Evolutionary conservation across 2,329 filamentous ascomycete genomes (phyloP).

Genomic region (Penicillium crustosum): DNA sequence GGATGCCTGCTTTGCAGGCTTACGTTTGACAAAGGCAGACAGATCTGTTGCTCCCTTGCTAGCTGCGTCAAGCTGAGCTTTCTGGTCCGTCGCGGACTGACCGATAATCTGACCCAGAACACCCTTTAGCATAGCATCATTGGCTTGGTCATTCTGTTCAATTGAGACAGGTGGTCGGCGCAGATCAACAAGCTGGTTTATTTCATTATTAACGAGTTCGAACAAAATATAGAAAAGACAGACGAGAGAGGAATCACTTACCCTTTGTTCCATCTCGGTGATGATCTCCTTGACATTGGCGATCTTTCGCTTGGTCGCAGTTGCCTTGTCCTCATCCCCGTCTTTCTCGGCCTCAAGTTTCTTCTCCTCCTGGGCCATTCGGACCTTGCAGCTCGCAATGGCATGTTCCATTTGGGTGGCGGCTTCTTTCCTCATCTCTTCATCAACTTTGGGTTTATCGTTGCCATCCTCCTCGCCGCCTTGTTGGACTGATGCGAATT

Average conservation of each 20-base stretch:
- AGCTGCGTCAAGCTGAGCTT: conserved; percentile 55
- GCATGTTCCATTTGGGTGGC: conserved; percentile 60
- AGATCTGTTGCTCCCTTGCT: conserved; percentile 60
- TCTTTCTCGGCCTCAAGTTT: conserved; percentile 40
- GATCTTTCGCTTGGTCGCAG: conserved; percentile 49
- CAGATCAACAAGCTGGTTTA: conserved; percentile 56
- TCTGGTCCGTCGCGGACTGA: conserved; percentile 54
- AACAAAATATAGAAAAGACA: conserved; percentile 3
- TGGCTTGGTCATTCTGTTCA: conserved; percentile 36
- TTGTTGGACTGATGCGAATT: conserved; percentile 79
- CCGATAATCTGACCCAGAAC: conserved; percentile 60
- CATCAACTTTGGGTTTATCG: conserved; percentile 46
- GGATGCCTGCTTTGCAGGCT: conserved; percentile 35
- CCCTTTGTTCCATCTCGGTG: conserved; percentile 60
- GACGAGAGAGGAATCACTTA: conserved; percentile 31
- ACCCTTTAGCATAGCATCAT: conserved; percentile 52
- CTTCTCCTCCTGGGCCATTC: conserved; percentile 55
- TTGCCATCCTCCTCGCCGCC: conserved; percentile 43
- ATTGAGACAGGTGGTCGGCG: conserved; percentile 54
- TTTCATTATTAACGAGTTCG: conserved; percentile 17
- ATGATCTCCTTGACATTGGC: conserved; percentile 62
- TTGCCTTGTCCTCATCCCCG: conserved; percentile 43
- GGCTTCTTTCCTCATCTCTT: conserved; percentile 58
- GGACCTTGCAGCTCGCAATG: conserved; percentile 57
- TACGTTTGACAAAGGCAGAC: conserved; percentile 58